These are phyloP conservation scores for Lichina pygmaea DNA, from an alignment of 495 filamentous ascomycete genomes.

Conservation along the genomic window DNA sequence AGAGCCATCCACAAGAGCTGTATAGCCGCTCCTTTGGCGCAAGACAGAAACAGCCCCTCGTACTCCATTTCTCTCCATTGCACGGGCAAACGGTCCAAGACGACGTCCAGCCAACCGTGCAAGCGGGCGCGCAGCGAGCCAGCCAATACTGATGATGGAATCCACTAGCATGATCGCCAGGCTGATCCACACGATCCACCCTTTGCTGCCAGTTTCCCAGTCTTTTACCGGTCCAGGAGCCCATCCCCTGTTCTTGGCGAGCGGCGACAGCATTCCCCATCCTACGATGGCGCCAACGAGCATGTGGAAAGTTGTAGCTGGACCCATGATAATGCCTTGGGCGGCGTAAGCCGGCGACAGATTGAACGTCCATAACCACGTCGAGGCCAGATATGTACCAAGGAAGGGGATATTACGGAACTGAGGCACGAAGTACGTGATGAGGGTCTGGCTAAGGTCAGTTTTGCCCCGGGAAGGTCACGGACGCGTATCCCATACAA, in stretches of 20 bases:
- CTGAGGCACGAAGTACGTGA: constrained; percentile 75
- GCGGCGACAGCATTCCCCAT: constrained; percentile 73
- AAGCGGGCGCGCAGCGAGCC: constrained; percentile 40
- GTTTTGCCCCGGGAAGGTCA: background rate
- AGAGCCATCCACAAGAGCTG: constrained; percentile 7
- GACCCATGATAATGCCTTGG: constrained; percentile 54
- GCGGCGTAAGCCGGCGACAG: constrained; percentile 87
- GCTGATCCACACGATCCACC: constrained; percentile 94
- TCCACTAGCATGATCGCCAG: constrained; percentile 93
- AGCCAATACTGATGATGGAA: constrained; percentile 63
- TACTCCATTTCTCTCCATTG: constrained; percentile 7
- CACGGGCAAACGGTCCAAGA: constrained; percentile 6
- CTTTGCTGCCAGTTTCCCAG: constrained; percentile 80
- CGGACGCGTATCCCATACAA: constrained; percentile 5
- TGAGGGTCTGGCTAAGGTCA: constrained; percentile 31
- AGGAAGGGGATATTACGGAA: constrained; percentile 67
- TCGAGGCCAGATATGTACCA: constrained; percentile 39
- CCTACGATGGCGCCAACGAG: constrained; percentile 70
- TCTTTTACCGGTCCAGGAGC: constrained; percentile 63
- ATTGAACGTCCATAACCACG: constrained; percentile 92
- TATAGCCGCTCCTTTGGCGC: constrained; percentile 10
- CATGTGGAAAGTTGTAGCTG: constrained; percentile 87
- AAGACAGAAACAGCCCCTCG: too few species aligned
- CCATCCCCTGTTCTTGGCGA: constrained; percentile 70
- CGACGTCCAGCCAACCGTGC: constrained; percentile 16